Percentiles rank a stretch among this genome's conserved stretches.
phyloP scores from a whole-genome alignment of 495 filamentous ascomycete genomes.

The Aspergillus nidulans region DNA sequence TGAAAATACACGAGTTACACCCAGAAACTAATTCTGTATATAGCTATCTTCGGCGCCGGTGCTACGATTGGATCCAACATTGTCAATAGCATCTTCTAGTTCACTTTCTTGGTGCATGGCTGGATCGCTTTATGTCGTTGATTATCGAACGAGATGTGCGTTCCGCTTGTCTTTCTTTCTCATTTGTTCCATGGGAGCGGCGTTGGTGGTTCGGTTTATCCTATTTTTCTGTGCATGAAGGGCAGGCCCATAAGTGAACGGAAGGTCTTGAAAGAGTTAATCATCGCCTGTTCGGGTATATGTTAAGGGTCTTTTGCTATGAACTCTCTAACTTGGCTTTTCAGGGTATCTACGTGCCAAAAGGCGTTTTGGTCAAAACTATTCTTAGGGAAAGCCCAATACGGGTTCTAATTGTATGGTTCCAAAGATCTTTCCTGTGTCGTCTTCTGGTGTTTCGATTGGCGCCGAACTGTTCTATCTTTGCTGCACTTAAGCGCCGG shows the following conservation, averaged over 20 bases:
- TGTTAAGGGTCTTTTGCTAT: neutral
- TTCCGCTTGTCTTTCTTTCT: conserved; percentile 4
- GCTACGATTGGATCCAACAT: conserved; percentile 89
- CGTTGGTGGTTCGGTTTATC: conserved; percentile 28
- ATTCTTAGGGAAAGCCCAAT: conserved; percentile 9
- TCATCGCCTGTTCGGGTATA: neutral
- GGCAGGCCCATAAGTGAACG: neutral
- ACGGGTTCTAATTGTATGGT: neutral
- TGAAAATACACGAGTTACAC: neutral
- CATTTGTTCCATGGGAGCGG: conserved; percentile 22
- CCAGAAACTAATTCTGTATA: conserved; percentile 7
- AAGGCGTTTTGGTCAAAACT: conserved; percentile 2
- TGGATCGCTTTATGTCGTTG: neutral
- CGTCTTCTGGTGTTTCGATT: neutral
- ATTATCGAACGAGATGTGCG: neutral
- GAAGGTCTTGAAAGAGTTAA: conserved; percentile 5
- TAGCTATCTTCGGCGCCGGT: conserved; percentile 73
- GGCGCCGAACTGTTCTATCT: neutral
- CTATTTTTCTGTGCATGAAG: conserved; percentile 5
- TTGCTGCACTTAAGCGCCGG: conserved; percentile 11
- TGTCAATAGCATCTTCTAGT: conserved; percentile 86
- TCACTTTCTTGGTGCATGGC: conserved; percentile 8
- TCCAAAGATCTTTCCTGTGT: neutral
- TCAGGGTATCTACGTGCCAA: conserved; percentile 2
- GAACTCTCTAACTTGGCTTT: conserved; percentile 1